Evolutionary conservation across 2,329 filamentous ascomycete species (phyloP).

Genomic region (Verticillium longisporum): DNA sequence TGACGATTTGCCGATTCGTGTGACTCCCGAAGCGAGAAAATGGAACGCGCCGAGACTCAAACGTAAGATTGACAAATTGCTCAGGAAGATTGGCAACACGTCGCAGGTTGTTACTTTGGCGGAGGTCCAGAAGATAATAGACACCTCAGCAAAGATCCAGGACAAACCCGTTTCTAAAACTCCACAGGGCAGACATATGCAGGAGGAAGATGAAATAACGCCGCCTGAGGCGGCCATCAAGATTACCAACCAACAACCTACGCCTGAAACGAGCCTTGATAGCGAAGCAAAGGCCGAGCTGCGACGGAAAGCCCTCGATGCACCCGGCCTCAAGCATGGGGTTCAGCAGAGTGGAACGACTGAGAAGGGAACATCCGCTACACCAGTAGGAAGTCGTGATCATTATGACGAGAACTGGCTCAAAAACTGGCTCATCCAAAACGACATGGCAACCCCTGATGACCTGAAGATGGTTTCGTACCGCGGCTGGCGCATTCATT

Average conservation of each 20-base stretch:
- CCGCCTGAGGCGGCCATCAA: too few species aligned
- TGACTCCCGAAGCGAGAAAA: background rate
- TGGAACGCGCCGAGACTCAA: background rate
- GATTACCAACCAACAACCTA: too few species aligned
- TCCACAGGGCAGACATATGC: too few species aligned
- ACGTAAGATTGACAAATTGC: background rate
- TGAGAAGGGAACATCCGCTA: background rate
- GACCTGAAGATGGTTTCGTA: constrained; percentile 16
- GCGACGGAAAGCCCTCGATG: too few species aligned
- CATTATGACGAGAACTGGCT: constrained; percentile 8
- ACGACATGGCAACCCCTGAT: background rate
- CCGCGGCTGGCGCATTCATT: constrained; percentile 24
- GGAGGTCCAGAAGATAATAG: background rate
- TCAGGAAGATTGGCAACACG: background rate
- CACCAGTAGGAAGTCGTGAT: background rate
- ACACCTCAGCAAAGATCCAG: background rate
- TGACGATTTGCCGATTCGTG: background rate
- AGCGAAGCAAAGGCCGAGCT: too few species aligned
- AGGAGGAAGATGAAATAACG: constrained; percentile 3
- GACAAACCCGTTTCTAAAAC: too few species aligned
- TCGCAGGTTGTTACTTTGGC: background rate
- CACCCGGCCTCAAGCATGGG: too few species aligned
- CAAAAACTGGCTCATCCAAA: constrained; percentile 8
- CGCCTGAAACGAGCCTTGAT: too few species aligned
- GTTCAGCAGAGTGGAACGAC: background rate